phyloP scores from a whole-genome alignment of 805 yeast species.

The Saturnispora sanitii region DNA sequence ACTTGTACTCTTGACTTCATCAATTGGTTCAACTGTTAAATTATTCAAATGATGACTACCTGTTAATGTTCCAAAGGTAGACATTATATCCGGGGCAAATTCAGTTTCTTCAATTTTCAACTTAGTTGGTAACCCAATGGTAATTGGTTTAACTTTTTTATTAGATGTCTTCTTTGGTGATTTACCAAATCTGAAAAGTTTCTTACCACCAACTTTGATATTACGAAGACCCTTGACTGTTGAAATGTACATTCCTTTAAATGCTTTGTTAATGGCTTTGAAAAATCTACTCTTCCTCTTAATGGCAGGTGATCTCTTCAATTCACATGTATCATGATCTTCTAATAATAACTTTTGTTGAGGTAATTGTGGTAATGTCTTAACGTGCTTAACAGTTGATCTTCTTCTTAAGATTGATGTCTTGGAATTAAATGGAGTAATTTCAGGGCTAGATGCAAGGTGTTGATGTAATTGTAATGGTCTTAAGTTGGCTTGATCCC shows the following conservation, averaged over 20 bases:
- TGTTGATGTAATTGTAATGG: neutral
- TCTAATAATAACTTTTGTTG: neutral
- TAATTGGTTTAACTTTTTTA: neutral
- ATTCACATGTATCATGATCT: conserved; percentile 8
- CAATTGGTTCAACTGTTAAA: neutral
- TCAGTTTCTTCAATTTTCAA: conserved; percentile 9
- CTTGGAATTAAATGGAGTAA: neutral
- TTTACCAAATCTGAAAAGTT: conserved; percentile 6
- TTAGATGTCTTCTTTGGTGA: neutral
- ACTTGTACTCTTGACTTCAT: neutral
- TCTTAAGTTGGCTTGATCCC: neutral
- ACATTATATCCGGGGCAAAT: conserved; percentile 4
- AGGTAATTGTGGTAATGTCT: conserved; percentile 1
- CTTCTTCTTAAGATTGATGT: neutral
- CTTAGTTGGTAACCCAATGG: conserved; percentile 6
- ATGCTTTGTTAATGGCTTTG: conserved; percentile 12
- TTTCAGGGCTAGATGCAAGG: neutral
- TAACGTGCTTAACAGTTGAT: neutral
- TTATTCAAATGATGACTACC: neutral
- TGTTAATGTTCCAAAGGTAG: conserved; percentile 3
- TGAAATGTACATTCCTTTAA: conserved; percentile 11
- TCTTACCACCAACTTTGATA: conserved; percentile 12
- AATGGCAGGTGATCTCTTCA: conserved; percentile 26
- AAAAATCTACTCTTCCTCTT: conserved; percentile 25
- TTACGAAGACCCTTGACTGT: conserved; percentile 17